These are phyloP conservation scores for Penicillium soppii DNA, from an alignment of 495 filamentous ascomycete genomes.

Conservation along the genomic window DNA sequence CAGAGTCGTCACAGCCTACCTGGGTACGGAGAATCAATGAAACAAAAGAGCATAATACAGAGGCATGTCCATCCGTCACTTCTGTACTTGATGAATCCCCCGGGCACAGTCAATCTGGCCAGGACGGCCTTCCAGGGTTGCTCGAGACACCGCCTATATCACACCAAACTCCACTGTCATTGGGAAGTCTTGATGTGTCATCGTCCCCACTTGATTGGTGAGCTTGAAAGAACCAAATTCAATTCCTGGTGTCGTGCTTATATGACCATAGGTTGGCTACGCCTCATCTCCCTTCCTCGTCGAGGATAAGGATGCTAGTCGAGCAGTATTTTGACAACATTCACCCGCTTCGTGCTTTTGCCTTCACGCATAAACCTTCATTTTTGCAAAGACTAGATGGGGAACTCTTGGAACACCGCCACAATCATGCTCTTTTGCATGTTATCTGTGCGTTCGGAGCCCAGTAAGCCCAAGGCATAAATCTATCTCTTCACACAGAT, in stretches of 20 bases:
- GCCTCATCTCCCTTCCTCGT: conserved; percentile 17
- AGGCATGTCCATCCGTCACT: not conserved
- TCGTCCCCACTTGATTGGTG: not conserved
- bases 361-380: conserved; percentile 36
- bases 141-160: not conserved
- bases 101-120: not conserved
- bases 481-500: not conserved
- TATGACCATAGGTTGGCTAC: conserved; percentile 16
- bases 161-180: not conserved
- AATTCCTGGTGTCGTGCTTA: not conserved
- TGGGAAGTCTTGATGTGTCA: not conserved
- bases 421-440: conserved; percentile 28
- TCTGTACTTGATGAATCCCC: not conserved
- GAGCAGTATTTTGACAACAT: conserved; percentile 38
- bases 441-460: conserved; percentile 37
- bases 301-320: conserved; percentile 24
- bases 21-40: conserved; percentile 25
- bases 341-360: conserved; percentile 37
- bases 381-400: conserved; percentile 32
- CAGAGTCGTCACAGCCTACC: conserved; percentile 26
- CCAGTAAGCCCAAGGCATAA: conserved; percentile 25
- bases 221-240: not conserved
- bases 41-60: not conserved
- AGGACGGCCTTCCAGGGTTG: not conserved
- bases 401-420: conserved; percentile 4